Conservation (phyloP, 1,139 yeast genomes). For the Scheffersomyces quercinus region DNA sequence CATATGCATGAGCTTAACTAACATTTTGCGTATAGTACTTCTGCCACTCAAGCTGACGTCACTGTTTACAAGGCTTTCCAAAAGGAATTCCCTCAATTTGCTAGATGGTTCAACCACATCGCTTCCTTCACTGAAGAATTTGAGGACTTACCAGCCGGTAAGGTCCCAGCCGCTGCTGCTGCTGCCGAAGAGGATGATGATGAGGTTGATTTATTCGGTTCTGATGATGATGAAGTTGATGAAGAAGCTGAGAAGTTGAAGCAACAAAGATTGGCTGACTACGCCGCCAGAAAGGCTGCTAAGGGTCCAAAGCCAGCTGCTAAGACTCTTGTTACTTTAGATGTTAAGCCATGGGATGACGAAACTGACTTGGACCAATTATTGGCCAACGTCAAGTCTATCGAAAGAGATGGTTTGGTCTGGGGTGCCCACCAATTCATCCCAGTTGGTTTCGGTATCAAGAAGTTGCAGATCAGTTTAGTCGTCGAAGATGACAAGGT, state of each 20-base stretch:
- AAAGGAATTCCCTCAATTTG: conserved; percentile 85
- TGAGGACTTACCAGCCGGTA: conserved; percentile 78
- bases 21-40: conserved; percentile 49
- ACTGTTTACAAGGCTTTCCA: conserved; percentile 94
- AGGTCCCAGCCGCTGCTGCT: conserved; percentile 53
- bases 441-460: conserved; percentile 99
- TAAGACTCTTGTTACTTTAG: conserved; percentile 93
- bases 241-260: conserved; percentile 96
- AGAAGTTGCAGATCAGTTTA: conserved; percentile 97
- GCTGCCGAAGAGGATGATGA: conserved; percentile 74
- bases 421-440: conserved; percentile 99
- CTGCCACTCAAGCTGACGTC: conserved; percentile 96
- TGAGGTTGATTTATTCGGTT: conserved; percentile 93
- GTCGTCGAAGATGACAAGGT: conserved; percentile 98
- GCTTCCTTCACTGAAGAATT: conserved; percentile 89
- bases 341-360: conserved; percentile 99
- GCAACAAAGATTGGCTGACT: conserved; percentile 96
- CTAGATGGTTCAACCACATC: conserved; percentile 99
- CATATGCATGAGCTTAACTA: conserved; percentile 19
- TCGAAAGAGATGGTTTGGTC: conserved; percentile 87
- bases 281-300: conserved; percentile 96
- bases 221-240: conserved; percentile 91
- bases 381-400: conserved; percentile 79
- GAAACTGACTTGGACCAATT: conserved; percentile 93
- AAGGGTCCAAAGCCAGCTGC: conserved; percentile 99